These are phyloP conservation scores for Thalassiosira profunda DNA, from an alignment of 108 stramenopile genomes.

Conservation along the genomic window DNA sequence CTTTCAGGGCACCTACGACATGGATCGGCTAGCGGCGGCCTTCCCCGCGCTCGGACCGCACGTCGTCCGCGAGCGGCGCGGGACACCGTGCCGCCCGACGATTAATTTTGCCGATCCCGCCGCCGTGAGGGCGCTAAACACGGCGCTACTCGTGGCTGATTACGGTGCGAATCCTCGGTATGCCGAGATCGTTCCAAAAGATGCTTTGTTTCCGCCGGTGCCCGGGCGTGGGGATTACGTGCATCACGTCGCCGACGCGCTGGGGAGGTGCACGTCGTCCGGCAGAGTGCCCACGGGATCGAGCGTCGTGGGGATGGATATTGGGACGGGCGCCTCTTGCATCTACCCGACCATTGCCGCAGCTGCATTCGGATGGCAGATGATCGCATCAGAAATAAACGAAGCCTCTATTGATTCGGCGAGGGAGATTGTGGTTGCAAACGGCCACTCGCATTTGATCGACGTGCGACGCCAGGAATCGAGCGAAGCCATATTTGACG, in stretches of 20 bases:
- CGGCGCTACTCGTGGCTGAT: slow-evolving; percentile 13
- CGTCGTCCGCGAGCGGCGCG: slow-evolving; percentile 1
- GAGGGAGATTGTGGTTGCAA: neutral
- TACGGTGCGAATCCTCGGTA: slow-evolving; percentile 3
- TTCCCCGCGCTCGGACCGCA: slow-evolving; percentile 4
- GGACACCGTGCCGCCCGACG: neutral
- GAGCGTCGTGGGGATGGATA: slow-evolving; percentile 11
- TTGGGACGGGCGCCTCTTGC: slow-evolving; percentile 9
- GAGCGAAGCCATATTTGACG: neutral
- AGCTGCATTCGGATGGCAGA: slow-evolving; percentile 1
- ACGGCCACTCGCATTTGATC: neutral
- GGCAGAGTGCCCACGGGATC: neutral
- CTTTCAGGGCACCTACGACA: slow-evolving; percentile 17
- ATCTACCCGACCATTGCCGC: slow-evolving; percentile 22
- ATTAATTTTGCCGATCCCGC: slow-evolving; percentile 11
- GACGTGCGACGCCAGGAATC: neutral
- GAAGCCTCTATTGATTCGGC: neutral
- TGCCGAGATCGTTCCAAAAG: neutral
- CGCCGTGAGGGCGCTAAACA: slow-evolving; percentile 13
- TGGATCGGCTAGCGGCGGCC: slow-evolving; percentile 2
- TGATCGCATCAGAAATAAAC: slow-evolving; percentile 6
- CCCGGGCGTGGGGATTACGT: slow-evolving; percentile 25
- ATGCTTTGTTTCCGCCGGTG: slow-evolving; percentile 13
- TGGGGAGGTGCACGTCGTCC: neutral
- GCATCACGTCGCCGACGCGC: slow-evolving; percentile 16